Conservation (phyloP, 768 basidiomycete genomes). For the Lactarius sp. region DNA sequence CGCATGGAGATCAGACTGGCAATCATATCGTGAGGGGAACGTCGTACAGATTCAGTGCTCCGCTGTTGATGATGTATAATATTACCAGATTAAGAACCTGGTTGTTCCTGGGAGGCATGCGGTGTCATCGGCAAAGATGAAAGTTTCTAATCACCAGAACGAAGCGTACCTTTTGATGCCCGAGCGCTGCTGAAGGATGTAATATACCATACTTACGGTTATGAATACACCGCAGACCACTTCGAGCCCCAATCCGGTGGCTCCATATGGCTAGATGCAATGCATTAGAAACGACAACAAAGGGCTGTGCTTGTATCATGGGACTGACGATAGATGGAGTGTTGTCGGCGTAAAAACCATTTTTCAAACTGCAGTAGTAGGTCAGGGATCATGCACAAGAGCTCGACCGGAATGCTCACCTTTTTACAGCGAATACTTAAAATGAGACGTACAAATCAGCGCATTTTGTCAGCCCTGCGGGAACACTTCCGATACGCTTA, state of each 20-base stretch:
- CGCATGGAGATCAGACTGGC: background rate
- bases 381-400: background rate
- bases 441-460: background rate
- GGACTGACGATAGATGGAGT: slow-evolving; percentile 5
- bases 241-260: slow-evolving; percentile 4
- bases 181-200: slow-evolving; percentile 13
- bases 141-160: background rate
- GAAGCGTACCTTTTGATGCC: slow-evolving; percentile 1
- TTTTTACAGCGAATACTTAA: slow-evolving; percentile 2
- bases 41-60: slow-evolving; percentile 12
- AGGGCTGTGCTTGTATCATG: no score
- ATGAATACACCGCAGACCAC: slow-evolving; percentile 10
- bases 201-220: slow-evolving; percentile 15
- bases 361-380: background rate
- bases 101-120: background rate
- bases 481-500: background rate
- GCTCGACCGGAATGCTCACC: background rate
- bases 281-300: background rate
- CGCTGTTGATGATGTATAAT: slow-evolving; percentile 15
- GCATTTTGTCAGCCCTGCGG: background rate
- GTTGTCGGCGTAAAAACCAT: background rate
- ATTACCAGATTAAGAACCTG: slow-evolving; percentile 8
- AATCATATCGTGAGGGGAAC: background rate
- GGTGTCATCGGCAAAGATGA: background rate
- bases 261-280: slow-evolving; percentile 9